These are phyloP conservation scores for Cladosporium sp. DNA, from an alignment of 2,329 filamentous ascomycete genomes.

Conservation along the genomic window DNA sequence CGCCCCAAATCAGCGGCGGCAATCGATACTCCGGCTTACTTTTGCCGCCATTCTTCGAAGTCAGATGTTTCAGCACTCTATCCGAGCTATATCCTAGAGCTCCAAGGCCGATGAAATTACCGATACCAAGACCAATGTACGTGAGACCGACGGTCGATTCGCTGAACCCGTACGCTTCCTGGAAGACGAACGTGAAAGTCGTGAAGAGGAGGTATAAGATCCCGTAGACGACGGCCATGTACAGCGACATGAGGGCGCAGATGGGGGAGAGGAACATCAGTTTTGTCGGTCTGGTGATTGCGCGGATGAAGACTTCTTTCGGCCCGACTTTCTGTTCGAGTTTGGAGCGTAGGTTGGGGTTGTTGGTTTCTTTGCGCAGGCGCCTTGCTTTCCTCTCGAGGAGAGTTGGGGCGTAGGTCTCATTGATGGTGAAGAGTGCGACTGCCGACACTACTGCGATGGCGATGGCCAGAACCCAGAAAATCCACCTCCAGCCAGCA, in stretches of 20 bases:
- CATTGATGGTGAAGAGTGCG: constrained; percentile 45
- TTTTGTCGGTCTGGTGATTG: constrained; percentile 35
- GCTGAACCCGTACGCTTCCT: constrained; percentile 41
- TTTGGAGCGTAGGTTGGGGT: constrained; percentile 27
- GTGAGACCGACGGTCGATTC: constrained; percentile 45
- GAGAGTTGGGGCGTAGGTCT: constrained; percentile 45
- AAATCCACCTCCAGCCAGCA: constrained; percentile 28
- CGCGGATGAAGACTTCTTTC: constrained; percentile 39
- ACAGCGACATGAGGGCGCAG: constrained; percentile 43
- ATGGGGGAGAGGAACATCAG: constrained; percentile 42
- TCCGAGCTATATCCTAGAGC: constrained; percentile 35
- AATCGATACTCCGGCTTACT: constrained; percentile 57
- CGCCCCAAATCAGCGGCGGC: constrained; percentile 53
- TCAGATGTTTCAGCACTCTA: constrained; percentile 30
- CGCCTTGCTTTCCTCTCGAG: constrained; percentile 46
- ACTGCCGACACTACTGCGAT: constrained; percentile 40
- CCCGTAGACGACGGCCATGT: constrained; percentile 43
- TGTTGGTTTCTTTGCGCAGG: constrained; percentile 43
- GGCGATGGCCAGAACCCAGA: constrained; percentile 35
- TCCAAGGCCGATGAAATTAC: constrained; percentile 37
- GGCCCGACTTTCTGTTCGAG: constrained; percentile 36
- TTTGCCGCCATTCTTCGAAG: constrained; percentile 24
- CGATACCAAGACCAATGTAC: constrained; percentile 51
- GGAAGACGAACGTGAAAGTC: constrained; percentile 49
- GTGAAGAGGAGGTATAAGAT: constrained; percentile 50